Base-by-base conservation (phyloP, 768 basidiomycete species). In the Agaricus blazei region DNA sequence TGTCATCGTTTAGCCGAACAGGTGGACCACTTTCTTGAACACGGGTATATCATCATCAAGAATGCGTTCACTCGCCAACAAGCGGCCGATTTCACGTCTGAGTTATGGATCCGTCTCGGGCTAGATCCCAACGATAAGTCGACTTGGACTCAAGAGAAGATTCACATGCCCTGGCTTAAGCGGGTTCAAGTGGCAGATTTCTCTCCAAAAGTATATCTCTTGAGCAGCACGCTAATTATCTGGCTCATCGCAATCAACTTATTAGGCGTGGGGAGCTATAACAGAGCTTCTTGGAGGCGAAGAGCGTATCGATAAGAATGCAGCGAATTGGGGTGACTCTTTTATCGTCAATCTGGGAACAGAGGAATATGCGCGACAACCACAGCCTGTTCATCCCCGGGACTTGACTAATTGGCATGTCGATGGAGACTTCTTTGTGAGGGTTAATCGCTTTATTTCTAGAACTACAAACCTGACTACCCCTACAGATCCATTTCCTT, bases 381-480 rank as follows among this genome's bases (percentile, higher is more conserved):
- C 61, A 37, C 63, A 68, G 42, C 50, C 42, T 14, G 61, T 75
- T 14, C 61, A 66, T 31, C 79, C 80, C 4, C 63, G 67, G 52
- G 73, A 80, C 48, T 67, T 87, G 52, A 75, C 77, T 53, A 83
- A 84, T 59, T 87, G 84, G 83, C 84, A 85, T 64, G 78, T 82
- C 43, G 80, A 82, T 60, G 82, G 80, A 15, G 80, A 82, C 60
- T 82, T 81, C 62, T 83, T 82, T 64, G 74, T 75, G 60, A 57
- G 74, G 15, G 23, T 59, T 9, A 6, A 58, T 24, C 23, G 9
- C 26, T 24, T 9, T 19, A 29, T 11, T 37, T n/a, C 14, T 34
- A 54, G 15, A 19, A 24, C 9, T 15, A 15, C 27, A 19, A 41
- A 24, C 42, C 45, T 9, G 23, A 31, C 28, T 34, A 15, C 8